Evolutionary conservation across 1,139 yeast species (phyloP), one percentile per base, ranked within the genome.

Genomic region (Hemisphaericaspora xylanilytica): DNA sequence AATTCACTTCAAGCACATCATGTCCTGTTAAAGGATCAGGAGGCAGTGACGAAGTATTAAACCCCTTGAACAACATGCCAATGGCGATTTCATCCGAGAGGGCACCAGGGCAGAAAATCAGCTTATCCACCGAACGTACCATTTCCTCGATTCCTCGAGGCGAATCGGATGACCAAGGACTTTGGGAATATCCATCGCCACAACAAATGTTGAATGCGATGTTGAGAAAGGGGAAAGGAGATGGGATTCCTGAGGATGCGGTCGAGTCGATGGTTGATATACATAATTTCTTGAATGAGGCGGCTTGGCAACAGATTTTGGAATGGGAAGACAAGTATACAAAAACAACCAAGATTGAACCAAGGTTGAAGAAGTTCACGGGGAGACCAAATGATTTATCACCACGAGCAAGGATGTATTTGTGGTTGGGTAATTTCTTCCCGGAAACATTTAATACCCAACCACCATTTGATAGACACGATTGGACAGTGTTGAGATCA

Each of bases 131-230:
- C 1, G 86, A 84, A 39, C 78, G 97, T 52, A 85, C 95, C 3
- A 63, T 82, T 32, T 87, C 96, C 9, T 67, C 89, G 4, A 92
- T 92, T 42, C 98, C 99, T 14, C 75, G 88, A 48, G 97, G 97
- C 18, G 78, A 73, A 28, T 57, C 63, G n/a, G 70, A 67, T 3
- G 74, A 67, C 18, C 78, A 77, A 45, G 90, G 95, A 0, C 79
- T 82, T 34, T 92, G 99, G 99, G 98, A 92, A 61, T 92, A 94
- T 59, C 99, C 99, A 2, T 88, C 96, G 2, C 98, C 99, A 1
- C 98, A 92, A 61, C 98, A 92, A 59, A 94, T 92, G 98, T 80
- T 89, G 48, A 90, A 90, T 57, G 99, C 99, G 18, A 92, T 92
- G 97, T 67, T 89, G 32, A 78, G 92, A 48, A 92, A 92, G 64